phyloP scores from a whole-genome alignment of 805 yeast species.

The Zygosaccharomyces kombuchaensis region DNA sequence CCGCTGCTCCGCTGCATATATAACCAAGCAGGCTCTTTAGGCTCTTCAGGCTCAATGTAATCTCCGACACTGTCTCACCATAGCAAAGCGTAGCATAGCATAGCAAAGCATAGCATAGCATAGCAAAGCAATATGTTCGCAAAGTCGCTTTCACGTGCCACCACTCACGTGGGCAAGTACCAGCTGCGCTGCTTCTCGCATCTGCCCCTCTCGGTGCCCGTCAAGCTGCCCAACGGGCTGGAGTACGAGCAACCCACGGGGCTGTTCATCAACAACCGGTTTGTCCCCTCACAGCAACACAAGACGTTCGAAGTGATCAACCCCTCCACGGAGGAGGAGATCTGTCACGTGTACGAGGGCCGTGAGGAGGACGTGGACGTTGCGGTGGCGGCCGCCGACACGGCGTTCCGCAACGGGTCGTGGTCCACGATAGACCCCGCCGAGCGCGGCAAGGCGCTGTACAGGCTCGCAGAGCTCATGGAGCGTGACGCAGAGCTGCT shows the following conservation, averaged over 20 bases:
- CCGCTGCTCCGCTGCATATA: neutral
- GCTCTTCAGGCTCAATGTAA: too few species aligned
- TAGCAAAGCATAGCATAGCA: too few species aligned
- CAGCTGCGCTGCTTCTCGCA: constrained; percentile 33
- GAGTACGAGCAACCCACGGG: constrained; percentile 78
- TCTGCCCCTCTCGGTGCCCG: constrained; percentile 42
- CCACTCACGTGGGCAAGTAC: constrained; percentile 9
- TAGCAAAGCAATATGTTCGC: constrained; percentile 7
- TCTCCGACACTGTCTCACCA: too few species aligned
- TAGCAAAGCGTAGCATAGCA: too few species aligned
- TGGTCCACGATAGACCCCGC: constrained; percentile 74
- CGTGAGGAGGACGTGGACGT: constrained; percentile 70
- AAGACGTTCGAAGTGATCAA: constrained; percentile 58
- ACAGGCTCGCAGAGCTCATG: constrained; percentile 71
- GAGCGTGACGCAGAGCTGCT: constrained; percentile 68
- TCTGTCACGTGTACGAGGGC: constrained; percentile 70
- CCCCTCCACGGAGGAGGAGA: constrained; percentile 71
- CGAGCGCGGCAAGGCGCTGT: constrained; percentile 56
- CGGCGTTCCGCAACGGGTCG: constrained; percentile 70
- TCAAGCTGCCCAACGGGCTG: constrained; percentile 70
- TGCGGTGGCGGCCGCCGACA: constrained; percentile 83
- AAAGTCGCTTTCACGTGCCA: constrained; percentile 10
- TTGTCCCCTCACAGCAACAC: constrained; percentile 55
- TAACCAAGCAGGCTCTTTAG: neutral
- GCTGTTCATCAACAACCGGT: constrained; percentile 74